Percentiles rank a stretch among this genome's conserved stretches.
Evolutionary conservation across 106 monocot species (phyloP).

Genomic region (Allium cepa): DNA sequence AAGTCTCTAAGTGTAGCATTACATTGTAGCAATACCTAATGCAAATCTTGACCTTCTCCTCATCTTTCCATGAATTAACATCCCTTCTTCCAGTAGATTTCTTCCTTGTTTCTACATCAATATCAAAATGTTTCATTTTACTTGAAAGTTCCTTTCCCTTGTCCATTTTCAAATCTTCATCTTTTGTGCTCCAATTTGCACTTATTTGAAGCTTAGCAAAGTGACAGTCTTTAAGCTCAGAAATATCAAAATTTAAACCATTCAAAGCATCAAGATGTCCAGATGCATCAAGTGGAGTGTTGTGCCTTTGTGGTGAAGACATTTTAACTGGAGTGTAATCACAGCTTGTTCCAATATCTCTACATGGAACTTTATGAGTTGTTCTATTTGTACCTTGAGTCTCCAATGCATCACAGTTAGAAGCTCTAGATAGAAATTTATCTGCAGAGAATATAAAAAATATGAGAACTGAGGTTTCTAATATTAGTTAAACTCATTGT

Average conservation of each 20-base stretch:
- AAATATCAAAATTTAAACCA: slow-evolving; percentile 29
- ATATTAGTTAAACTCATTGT: too few species aligned
- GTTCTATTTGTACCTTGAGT: too few species aligned
- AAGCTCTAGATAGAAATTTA: too few species aligned
- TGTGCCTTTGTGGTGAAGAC: slow-evolving; percentile 76
- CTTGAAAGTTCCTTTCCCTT: slow-evolving; percentile 47
- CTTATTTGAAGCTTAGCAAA: slow-evolving; percentile 67
- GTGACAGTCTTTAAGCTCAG: slow-evolving; percentile 71
- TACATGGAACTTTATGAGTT: slow-evolving; percentile 11
- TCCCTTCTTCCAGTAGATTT: slow-evolving; percentile 32
- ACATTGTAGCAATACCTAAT: slow-evolving; percentile 46
- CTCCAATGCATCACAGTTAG: too few species aligned
- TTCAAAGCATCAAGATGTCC: slow-evolving; percentile 40
- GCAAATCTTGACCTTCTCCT: slow-evolving; percentile 81
- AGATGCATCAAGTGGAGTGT: slow-evolving; percentile 71
- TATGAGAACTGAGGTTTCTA: too few species aligned
- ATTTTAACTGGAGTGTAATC: slow-evolving; percentile 59
- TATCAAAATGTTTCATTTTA: slow-evolving; percentile 74
- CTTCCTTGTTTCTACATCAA: slow-evolving; percentile 28
- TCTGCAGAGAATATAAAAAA: too few species aligned
- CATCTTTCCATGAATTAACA: slow-evolving; percentile 70
- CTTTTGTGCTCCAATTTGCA: slow-evolving; percentile 75
- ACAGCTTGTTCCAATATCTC: slow-evolving; percentile 74
- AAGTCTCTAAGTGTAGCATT: background rate
- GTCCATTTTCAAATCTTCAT: slow-evolving; percentile 58